A percentile compares a stretch with the other conserved stretches of the same genome.
Evolutionary conservation across 78 protist species (phyloP).

Genomic region (Corallochytrium limacisporum): DNA sequence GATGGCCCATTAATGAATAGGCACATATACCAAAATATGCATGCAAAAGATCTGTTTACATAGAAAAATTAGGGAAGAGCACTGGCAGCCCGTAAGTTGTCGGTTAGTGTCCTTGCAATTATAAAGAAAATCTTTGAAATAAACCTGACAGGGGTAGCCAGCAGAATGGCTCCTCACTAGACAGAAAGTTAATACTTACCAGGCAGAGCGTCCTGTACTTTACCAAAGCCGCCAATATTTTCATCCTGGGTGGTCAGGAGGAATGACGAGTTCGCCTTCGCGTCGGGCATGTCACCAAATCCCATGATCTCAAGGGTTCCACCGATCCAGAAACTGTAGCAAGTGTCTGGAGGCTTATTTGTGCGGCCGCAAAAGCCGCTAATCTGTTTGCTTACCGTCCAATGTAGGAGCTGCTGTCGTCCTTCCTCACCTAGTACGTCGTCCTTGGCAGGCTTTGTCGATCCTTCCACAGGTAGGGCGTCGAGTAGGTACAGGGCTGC

Average conservation of each 20-base stretch:
- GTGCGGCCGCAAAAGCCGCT: slow-evolving; percentile 70
- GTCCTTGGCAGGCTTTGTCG: not conserved
- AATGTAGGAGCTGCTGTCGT: not conserved
- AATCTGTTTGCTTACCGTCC: not conserved
- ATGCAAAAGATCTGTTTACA: not conserved
- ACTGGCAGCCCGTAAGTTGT: not conserved
- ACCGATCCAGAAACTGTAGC: slow-evolving; percentile 78
- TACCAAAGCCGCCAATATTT: slow-evolving; percentile 2
- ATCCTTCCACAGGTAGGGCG: not conserved
- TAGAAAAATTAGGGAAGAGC: not conserved
- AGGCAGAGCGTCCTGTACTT: not conserved
- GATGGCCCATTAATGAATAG: not conserved
- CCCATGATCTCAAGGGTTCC: slow-evolving; percentile 6
- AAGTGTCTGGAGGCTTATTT: slow-evolving; percentile 63
- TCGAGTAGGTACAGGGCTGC: slow-evolving; percentile 42
- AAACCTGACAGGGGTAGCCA: slow-evolving; percentile 1
- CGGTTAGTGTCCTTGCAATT: not conserved
- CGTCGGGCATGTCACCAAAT: not conserved
- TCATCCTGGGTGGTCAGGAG: not conserved
- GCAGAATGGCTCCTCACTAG: no score
- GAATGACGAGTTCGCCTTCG: not conserved
- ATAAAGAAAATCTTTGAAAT: not conserved
- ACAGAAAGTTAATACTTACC: no score
- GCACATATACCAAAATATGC: not conserved
- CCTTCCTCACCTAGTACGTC: no score